These are phyloP conservation scores for Boletus coccyginus DNA, from an alignment of 768 basidiomycete species.

Conservation along the genomic window DNA sequence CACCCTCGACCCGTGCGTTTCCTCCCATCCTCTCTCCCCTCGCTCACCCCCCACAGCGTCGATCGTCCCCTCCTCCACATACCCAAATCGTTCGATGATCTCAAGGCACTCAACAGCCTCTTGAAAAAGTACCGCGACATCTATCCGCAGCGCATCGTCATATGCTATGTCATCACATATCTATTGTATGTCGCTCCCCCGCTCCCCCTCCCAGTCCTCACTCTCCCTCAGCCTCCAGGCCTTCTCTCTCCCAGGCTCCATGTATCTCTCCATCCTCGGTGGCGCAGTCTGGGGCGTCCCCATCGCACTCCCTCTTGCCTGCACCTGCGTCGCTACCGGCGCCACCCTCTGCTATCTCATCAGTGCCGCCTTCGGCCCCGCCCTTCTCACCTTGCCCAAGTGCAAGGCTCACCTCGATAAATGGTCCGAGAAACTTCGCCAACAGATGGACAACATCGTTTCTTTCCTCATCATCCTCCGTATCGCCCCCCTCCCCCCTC, in stretches of 20 bases:
- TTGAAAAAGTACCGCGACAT: slow-evolving; percentile 91
- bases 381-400: slow-evolving; percentile 80
- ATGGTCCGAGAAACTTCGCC: slow-evolving; percentile 76
- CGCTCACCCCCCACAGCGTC: slow-evolving; percentile 43
- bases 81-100: slow-evolving; percentile 84
- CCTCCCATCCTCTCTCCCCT: neutral
- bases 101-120: slow-evolving; percentile 80
- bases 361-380: slow-evolving; percentile 89
- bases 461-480: slow-evolving; percentile 94
- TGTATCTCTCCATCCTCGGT: slow-evolving; percentile 96
- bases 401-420: slow-evolving; percentile 81
- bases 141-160: slow-evolving; percentile 79
- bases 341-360: slow-evolving; percentile 91
- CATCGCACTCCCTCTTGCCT: slow-evolving; percentile 83
- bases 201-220: slow-evolving; percentile 4
- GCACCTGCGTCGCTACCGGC: slow-evolving; percentile 87
- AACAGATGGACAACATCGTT: slow-evolving; percentile 80
- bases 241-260: slow-evolving; percentile 93
- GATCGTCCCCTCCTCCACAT: slow-evolving; percentile 77
- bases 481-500: slow-evolving; percentile 91
- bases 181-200: slow-evolving; percentile 68
- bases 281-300: slow-evolving; percentile 95
- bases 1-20: slow-evolving; percentile 68
- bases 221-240: slow-evolving; percentile 73
- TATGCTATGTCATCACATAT: slow-evolving; percentile 88